Evolutionary conservation across 1,284 basidiomycete species (phyloP).

Genomic region (Stygiomarasmius scandens): DNA sequence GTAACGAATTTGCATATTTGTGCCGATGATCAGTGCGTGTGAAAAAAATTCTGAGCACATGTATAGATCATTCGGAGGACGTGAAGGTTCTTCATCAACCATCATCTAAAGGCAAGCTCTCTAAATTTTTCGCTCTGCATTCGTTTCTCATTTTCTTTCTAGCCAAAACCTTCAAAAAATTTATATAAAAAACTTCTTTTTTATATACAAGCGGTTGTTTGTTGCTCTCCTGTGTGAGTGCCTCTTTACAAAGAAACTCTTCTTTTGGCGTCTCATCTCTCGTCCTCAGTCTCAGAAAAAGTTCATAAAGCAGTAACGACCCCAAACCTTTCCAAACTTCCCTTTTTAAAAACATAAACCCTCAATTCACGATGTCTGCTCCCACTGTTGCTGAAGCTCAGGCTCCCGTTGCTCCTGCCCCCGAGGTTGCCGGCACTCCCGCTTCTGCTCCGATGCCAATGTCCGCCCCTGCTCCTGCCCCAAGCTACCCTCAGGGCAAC

Average conservation of each 20-base stretch:
- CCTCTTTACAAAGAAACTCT: constrained; percentile 27
- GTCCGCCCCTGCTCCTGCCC: constrained; percentile 33
- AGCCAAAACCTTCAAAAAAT: constrained; percentile 57
- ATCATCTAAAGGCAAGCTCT: constrained; percentile 41
- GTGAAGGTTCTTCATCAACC: constrained; percentile 36
- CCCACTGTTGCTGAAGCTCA: constrained; percentile 43
- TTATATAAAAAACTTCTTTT: constrained; percentile 56
- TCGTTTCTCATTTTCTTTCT: constrained; percentile 21
- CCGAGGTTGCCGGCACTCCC: constrained; percentile 36
- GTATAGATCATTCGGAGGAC: constrained; percentile 6
- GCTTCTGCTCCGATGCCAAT: constrained; percentile 63
- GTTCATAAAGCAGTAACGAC: constrained; percentile 87
- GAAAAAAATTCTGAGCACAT: constrained; percentile 1
- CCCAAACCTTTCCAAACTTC: constrained; percentile 38
- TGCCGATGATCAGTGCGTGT: background rate
- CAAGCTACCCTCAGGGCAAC: constrained; percentile 43
- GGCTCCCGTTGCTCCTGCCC: constrained; percentile 32
- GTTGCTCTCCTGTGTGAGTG: constrained; percentile 65
- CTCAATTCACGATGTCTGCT: constrained; percentile 62
- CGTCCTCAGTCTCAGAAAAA: constrained; percentile 67
- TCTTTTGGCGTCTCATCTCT: constrained; percentile 22
- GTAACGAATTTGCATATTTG: too few relatives aligned
- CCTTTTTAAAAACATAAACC: constrained; percentile 33
- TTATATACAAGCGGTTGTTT: constrained; percentile 72
- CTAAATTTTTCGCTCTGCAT: constrained; percentile 3